Percentiles rank a stretch among this genome's conserved stretches.
Evolutionary conservation across 306 rosid species (phyloP).

Genomic region (Citrullus mucosospermus): DNA sequence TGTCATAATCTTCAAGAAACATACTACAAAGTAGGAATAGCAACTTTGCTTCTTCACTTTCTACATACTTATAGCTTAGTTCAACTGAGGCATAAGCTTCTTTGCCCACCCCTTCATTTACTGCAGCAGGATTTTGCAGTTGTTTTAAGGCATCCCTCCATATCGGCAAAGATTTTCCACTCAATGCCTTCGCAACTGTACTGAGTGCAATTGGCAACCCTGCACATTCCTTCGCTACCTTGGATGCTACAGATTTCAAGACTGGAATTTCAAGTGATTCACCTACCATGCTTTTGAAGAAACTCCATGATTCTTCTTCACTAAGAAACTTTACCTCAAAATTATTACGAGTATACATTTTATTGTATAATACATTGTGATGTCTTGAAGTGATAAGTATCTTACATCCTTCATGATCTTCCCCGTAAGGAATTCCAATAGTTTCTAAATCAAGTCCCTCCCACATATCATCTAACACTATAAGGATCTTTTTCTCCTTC

Average conservation of each 20-base stretch:
- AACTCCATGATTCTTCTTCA: slow-evolving; percentile 6
- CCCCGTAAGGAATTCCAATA: slow-evolving; percentile 1
- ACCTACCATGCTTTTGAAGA: neutral
- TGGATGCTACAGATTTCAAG: neutral
- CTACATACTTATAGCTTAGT: slow-evolving; percentile 14
- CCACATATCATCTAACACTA: slow-evolving; percentile 20
- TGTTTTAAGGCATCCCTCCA: slow-evolving; percentile 1
- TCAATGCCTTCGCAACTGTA: slow-evolving; percentile 5
- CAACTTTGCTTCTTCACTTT: neutral
- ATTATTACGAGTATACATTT: slow-evolving; percentile 1
- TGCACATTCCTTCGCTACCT: slow-evolving; percentile 3
- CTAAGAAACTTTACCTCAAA: neutral
- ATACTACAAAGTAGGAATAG: slow-evolving; percentile 15
- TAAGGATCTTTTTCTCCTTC: neutral
- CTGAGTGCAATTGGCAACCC: slow-evolving; percentile 13
- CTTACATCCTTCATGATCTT: neutral
- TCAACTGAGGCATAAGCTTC: neutral
- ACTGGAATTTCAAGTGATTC: neutral
- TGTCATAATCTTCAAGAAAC: slow-evolving; percentile 4
- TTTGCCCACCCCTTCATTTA: neutral
- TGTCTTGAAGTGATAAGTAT: slow-evolving; percentile 12
- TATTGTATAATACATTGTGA: neutral
- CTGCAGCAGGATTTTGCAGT: neutral
- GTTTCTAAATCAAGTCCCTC: neutral
- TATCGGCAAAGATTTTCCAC: neutral